Evolutionary conservation across 2,329 filamentous ascomycete genomes (phyloP), one percentile per base, ranked within the genome.

Genomic region (Fusarium globosum): DNA sequence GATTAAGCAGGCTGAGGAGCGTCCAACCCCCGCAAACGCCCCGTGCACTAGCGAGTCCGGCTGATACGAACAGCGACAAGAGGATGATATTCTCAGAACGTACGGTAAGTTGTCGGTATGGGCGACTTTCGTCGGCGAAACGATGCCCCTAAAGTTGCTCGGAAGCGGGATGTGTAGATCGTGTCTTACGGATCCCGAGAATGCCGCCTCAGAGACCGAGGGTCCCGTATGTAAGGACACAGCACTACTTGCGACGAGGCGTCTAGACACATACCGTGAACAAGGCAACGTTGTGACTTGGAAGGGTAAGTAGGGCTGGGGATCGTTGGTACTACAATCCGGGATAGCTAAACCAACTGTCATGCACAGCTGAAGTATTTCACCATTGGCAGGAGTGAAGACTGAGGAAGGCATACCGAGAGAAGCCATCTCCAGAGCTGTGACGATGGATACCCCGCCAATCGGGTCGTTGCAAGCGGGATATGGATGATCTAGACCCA

Each of bases 1-100:
- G 16, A 41, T 52, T 33, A 15, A 39, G 57, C 35, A 60, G 35
- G 43, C 16, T 33, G 45, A 60, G 57, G 57, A 60, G 57, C 56
- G 43, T 7, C 13, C 16, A 18, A 7, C 21, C 43, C 35, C 26
- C 57, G 43, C 43, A 52, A 35, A 20, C n/a, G 28, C n/a, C 13
- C 23, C 10, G 14, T n/a, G 5, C 30, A 12, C 10, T 59, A 30
- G 7, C 18, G 7, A 23, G 20, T 38, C 18, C 10, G 15, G 23
- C 43, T 20, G 42, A 49, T 23, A 59, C 15, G 26, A 18, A 4
- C 0, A 26, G 16, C 23, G 14, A 33, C n/a, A 23, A 14, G 23
- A 21, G 20, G 12, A 39, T 30, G 9, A 39, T 7, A 14, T 30
- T 51, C 16, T 26, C 16, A 21, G 16, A 5, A 38, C 20, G 11